phyloP scores from a whole-genome alignment of 2,329 filamentous ascomycete species.

The Fusarium sp. region DNA sequence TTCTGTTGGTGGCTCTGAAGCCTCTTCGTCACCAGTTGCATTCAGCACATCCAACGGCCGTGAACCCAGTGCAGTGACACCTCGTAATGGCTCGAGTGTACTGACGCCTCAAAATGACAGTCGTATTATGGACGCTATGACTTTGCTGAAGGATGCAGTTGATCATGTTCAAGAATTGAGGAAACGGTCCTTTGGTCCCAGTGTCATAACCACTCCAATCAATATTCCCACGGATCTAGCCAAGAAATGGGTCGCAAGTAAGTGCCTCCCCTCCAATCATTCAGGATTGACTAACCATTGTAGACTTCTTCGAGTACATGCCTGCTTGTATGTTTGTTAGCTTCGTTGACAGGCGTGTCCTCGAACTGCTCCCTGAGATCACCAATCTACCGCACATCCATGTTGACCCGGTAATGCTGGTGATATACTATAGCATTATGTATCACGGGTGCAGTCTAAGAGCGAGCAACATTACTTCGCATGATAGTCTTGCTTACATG shows the following conservation, averaged over 20 bases:
- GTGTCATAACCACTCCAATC: conserved; percentile 41
- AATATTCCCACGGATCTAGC: conserved; percentile 44
- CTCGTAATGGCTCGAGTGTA: conserved; percentile 2
- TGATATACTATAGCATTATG: conserved; percentile 48
- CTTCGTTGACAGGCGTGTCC: conserved; percentile 43
- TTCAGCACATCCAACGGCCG: conserved; percentile 7
- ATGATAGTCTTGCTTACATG: conserved; percentile 33
- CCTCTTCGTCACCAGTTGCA: conserved; percentile 25
- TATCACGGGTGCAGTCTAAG: conserved; percentile 45
- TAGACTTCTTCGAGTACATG: conserved; percentile 47
- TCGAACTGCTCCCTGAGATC: conserved; percentile 48
- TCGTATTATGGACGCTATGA: conserved; percentile 40
- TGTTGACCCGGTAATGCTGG: conserved; percentile 45
- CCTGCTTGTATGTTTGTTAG: conserved; percentile 46
- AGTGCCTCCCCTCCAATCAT: background rate
- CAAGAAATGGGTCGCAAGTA: conserved; percentile 46
- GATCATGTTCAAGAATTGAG: conserved; percentile 44
- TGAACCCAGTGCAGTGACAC: conserved; percentile 16
- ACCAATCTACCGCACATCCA: conserved; percentile 46
- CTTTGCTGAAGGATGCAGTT: conserved; percentile 46
- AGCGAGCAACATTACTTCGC: conserved; percentile 32
- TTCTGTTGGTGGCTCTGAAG: conserved; percentile 31
- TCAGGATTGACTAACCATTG: background rate
- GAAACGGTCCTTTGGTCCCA: conserved; percentile 33
- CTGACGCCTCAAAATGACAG: background rate